phyloP scores from a whole-genome alignment of 805 yeast species.

The Scheffersomyces coipomensis region DNA sequence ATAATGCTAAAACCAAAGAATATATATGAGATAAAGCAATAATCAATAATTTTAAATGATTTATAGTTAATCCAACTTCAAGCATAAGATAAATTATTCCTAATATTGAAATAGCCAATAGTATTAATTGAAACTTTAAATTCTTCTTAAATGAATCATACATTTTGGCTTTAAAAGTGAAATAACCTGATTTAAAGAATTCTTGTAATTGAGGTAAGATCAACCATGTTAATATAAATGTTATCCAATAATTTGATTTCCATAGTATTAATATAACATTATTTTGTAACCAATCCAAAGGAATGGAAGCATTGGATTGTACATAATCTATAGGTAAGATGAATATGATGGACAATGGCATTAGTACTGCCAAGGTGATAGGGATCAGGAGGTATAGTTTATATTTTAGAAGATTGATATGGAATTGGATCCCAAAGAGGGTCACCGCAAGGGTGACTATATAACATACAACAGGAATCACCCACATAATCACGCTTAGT shows the following conservation, averaged over 20 bases:
- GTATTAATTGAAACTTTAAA: conserved; percentile 57
- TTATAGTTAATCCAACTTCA: conserved; percentile 48
- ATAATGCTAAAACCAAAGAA: conserved; percentile 68
- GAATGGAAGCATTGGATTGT: conserved; percentile 43
- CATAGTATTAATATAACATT: conserved; percentile 55
- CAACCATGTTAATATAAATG: conserved; percentile 78
- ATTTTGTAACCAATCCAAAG: conserved; percentile 40
- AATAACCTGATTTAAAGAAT: conserved; percentile 70
- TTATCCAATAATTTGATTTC: conserved; percentile 78
- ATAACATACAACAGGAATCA: conserved; percentile 25
- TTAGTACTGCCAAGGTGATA: conserved; percentile 58
- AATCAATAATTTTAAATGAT: conserved; percentile 61
- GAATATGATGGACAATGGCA: conserved; percentile 74
- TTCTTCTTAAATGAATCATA: conserved; percentile 58
- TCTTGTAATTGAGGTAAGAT: conserved; percentile 71
- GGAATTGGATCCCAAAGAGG: conserved; percentile 30
- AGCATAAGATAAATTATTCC: conserved; percentile 61
- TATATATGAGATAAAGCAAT: conserved; percentile 79
- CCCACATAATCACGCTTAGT: conserved; percentile 18
- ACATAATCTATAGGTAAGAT: conserved; percentile 75
- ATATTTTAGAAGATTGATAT: conserved; percentile 33
- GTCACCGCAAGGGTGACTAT: conserved; percentile 24
- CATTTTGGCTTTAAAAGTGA: conserved; percentile 44
- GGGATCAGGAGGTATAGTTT: conserved; percentile 45
- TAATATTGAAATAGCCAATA: conserved; percentile 49